These are phyloP conservation scores for Sporisorium iseilematis-ciliati DNA, from an alignment of 1,284 basidiomycete species.

Conservation along the genomic window DNA sequence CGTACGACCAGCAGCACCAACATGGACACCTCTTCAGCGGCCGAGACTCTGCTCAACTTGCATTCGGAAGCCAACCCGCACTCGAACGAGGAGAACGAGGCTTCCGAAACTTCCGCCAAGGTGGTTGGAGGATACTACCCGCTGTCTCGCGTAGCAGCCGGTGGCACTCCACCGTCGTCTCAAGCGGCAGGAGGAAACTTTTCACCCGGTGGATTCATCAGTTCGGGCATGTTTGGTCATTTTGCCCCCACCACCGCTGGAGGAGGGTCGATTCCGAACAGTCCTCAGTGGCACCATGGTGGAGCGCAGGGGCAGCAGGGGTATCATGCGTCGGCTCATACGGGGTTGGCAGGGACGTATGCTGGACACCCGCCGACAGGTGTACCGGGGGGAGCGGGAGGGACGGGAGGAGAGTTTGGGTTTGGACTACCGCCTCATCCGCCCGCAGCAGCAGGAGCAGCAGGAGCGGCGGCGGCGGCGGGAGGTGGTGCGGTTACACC, in stretches of 20 bases:
- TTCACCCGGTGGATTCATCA: slow-evolving; percentile 39
- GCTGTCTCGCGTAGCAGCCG: background rate
- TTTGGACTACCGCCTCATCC: slow-evolving; percentile 3
- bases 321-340: slow-evolving; percentile 14
- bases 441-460: slow-evolving; percentile 3
- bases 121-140: slow-evolving; percentile 17
- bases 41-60: slow-evolving; percentile 46
- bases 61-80: slow-evolving; percentile 26
- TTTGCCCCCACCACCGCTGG: slow-evolving; percentile 17
- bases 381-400: background rate
- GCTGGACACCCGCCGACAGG: background rate
- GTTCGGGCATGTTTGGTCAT: slow-evolving; percentile 48
- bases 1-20: slow-evolving; percentile 10
- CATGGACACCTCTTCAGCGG: slow-evolving; percentile 36
- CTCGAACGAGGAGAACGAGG: slow-evolving; percentile 1
- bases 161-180: background rate
- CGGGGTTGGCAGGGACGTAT: background rate
- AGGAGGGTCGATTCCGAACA: slow-evolving; percentile 17
- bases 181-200: slow-evolving; percentile 1
- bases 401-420: slow-evolving; percentile 14
- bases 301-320: background rate
- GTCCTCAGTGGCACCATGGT: slow-evolving; percentile 18
- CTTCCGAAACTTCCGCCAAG: background rate
- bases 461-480: too few relatives aligned
- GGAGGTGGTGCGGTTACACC: slow-evolving; percentile 19